Conservation (phyloP, 805 yeast species). For the Candida ortonii region DNA sequence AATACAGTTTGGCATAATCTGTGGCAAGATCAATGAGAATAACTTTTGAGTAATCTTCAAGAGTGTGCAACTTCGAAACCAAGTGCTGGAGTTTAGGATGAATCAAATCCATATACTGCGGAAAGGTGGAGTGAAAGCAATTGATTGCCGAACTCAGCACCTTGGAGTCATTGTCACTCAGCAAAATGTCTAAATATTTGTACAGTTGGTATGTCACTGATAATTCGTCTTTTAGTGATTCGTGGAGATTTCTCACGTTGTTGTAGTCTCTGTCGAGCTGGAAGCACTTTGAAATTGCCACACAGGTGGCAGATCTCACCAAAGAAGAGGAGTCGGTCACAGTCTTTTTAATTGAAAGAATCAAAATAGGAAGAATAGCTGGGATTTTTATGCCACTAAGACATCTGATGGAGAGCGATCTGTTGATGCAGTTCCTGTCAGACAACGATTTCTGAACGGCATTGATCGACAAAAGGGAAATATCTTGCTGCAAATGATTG, state of each 20-base stretch:
- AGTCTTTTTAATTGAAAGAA: constrained; percentile 68
- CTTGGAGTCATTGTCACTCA: constrained; percentile 60
- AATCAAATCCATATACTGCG: constrained; percentile 57
- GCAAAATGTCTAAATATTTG: constrained; percentile 46
- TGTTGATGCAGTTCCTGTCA: constrained; percentile 63
- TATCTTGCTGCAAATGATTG: constrained; percentile 82
- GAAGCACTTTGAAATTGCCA: constrained; percentile 63
- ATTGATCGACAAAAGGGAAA: constrained; percentile 86
- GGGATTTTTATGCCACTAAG: constrained; percentile 81
- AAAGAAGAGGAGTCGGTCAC: constrained; percentile 67
- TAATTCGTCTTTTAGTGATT: constrained; percentile 26
- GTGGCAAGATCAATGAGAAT: constrained; percentile 58
- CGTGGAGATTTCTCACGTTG: constrained; percentile 10
- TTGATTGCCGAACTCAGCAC: constrained; percentile 73
- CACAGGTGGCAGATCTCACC: constrained; percentile 78
- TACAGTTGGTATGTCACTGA: constrained; percentile 49
- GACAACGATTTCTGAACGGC: constrained; percentile 81
- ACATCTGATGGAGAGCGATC: constrained; percentile 75
- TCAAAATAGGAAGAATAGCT: constrained; percentile 75
- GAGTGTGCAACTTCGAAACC: constrained; percentile 37
- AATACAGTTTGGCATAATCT: constrained; percentile 59
- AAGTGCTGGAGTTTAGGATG: constrained; percentile 64
- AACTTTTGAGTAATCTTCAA: constrained; percentile 75
- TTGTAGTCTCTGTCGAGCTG: constrained; percentile 31
- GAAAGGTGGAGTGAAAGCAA: constrained; percentile 51